Evolutionary conservation across 768 basidiomycete genomes (phyloP).

Genomic region (Macrolepiota dolichaula): DNA sequence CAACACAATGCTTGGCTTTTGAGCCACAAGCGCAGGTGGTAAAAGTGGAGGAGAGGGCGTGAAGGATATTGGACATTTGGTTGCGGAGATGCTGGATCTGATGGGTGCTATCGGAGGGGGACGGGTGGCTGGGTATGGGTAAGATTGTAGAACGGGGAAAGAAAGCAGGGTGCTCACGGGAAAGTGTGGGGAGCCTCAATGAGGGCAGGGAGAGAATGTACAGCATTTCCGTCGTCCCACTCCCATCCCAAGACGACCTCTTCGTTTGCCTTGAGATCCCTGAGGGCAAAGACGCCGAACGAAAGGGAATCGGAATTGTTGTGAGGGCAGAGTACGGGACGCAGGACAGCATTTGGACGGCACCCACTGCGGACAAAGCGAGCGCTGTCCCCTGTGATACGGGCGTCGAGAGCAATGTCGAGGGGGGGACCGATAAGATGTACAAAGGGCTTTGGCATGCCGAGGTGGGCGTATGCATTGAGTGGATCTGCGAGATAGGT

Average conservation of each 20-base stretch:
- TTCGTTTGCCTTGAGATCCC: constrained; percentile 72
- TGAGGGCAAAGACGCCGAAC: constrained; percentile 79
- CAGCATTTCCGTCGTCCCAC: constrained; percentile 91
- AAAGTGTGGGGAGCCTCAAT: constrained; percentile 55
- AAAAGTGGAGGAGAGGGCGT: constrained; percentile 66
- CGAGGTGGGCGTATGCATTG: constrained; percentile 82
- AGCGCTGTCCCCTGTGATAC: constrained; percentile 62
- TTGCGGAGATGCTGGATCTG: constrained; percentile 52
- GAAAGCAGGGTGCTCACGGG: constrained; percentile 41
- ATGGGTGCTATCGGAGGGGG: constrained; percentile 33
- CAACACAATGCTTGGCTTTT: constrained; percentile 57
- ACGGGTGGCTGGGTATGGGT: constrained; percentile 9
- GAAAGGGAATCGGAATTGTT: constrained; percentile 30
- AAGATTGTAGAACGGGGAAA: constrained; percentile 14
- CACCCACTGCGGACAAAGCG: constrained; percentile 67
- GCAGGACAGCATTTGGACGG: constrained; percentile 61
- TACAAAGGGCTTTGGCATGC: constrained; percentile 82
- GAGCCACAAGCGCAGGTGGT: constrained; percentile 74
- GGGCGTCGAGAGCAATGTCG: constrained; percentile 74
- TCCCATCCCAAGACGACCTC: constrained; percentile 94
- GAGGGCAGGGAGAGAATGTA: constrained; percentile 73
- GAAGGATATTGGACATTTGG: constrained; percentile 69
- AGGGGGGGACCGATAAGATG: constrained; percentile 76
- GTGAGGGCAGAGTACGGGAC: constrained; percentile 44
- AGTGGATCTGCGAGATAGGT: constrained; percentile 75